phyloP scores from a whole-genome alignment of 2,329 filamentous ascomycete genomes.

The Cadophora gregata region DNA sequence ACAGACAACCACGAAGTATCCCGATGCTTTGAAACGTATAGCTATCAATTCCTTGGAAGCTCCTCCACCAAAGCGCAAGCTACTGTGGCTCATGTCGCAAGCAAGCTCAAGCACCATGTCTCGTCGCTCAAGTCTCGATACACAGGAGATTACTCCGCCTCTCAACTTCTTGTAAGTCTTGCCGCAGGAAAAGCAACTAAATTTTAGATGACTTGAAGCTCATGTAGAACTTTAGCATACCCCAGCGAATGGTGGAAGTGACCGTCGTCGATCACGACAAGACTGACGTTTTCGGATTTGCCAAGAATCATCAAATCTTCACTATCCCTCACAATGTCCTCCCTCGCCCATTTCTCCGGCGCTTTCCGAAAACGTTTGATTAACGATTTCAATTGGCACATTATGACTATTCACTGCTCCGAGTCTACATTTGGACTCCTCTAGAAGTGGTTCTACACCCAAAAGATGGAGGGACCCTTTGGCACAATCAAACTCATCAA shows the following conservation, averaged over 20 bases:
- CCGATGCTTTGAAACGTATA: not conserved
- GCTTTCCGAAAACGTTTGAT: not conserved
- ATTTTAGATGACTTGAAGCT: not conserved
- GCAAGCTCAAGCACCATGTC: slow-evolving; percentile 12
- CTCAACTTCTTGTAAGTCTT: slow-evolving; percentile 3
- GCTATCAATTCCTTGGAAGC: not conserved
- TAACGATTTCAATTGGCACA: no score
- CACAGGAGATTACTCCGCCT: not conserved
- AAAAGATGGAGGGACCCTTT: not conserved
- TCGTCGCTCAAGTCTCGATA: not conserved
- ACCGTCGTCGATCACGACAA: not conserved
- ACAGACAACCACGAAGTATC: no score
- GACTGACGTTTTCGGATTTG: not conserved
- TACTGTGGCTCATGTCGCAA: not conserved
- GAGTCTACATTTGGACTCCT: not conserved
- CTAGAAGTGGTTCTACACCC: slow-evolving; percentile 3
- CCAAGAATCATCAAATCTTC: slow-evolving; percentile 1
- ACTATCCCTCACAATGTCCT: slow-evolving; percentile 1
- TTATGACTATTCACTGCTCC: not conserved
- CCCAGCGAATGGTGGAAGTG: slow-evolving; percentile 1
- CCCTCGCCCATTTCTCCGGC: not conserved
- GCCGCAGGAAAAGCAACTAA: not conserved
- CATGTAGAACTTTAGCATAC: not conserved
- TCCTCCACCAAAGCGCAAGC: not conserved
- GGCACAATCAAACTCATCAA: not conserved